A percentile compares a stretch with the other conserved stretches of the same genome.
These are phyloP conservation scores for Fomitopsis pinicola DNA, from an alignment of 1,284 basidiomycete genomes.

Conservation along the genomic window DNA sequence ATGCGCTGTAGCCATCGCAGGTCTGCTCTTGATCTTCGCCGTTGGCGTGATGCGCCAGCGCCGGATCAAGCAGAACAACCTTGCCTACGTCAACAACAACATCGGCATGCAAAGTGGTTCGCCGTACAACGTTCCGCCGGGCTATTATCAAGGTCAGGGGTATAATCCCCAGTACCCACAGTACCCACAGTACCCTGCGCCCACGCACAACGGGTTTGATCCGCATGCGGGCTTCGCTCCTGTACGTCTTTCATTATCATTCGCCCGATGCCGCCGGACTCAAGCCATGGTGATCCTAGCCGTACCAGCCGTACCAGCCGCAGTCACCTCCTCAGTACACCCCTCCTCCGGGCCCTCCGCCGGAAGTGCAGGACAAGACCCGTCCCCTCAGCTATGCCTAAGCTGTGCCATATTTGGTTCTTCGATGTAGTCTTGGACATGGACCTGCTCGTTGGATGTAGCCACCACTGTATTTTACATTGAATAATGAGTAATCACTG, in stretches of 20 bases:
- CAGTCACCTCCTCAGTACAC: constrained; percentile 13
- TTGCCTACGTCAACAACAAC: constrained; percentile 20
- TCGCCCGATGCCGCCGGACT: not conserved
- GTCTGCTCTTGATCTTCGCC: constrained; percentile 6
- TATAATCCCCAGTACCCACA: constrained; percentile 21
- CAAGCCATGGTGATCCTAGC: not conserved
- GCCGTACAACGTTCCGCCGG: constrained; percentile 2
- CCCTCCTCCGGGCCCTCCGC: constrained; percentile 14
- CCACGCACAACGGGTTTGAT: constrained; percentile 10
- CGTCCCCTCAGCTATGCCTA: not conserved
- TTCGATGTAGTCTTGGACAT: not conserved
- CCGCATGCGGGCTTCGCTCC: constrained; percentile 19
- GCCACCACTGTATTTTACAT: not conserved
- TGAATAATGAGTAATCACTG: no score
- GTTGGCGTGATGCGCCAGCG: constrained; percentile 16
- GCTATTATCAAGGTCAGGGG: constrained; percentile 6
- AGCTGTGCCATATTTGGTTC: not conserved
- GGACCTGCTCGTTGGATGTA: not conserved
- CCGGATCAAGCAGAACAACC: constrained; percentile 15
- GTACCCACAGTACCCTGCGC: constrained; percentile 12
- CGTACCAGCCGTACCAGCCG: constrained; percentile 1
- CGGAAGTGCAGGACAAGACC: constrained; percentile 1
- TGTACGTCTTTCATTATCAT: constrained; percentile 12
- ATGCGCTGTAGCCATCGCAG: not conserved
- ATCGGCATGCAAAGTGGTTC: constrained; percentile 2